Evolutionary conservation across 176 grass and related monocot species (phyloP).

Genomic region (Sorghum bicolor): Sorghum_bicolor_NCBIv3 NC_012873.2:61811001-61811500

Average conservation of each 20-base stretch:
- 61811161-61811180: constrained; percentile 71
- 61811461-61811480: constrained; percentile 65
- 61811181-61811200: constrained; percentile 79
- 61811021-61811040: constrained; percentile 49
- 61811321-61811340: constrained; percentile 76
- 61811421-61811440: constrained; percentile 81
- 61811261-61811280: constrained; percentile 82
- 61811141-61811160: constrained; percentile 79
- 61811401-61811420: constrained; percentile 93
- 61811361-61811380: constrained; percentile 86
- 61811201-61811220: constrained; percentile 75
- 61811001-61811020: constrained; percentile 56
- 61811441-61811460: constrained; percentile 68
- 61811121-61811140: constrained; percentile 14
- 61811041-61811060: constrained; percentile 54
- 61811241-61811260: constrained; percentile 45
- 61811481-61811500: constrained; percentile 83
- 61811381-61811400: constrained; percentile 94
- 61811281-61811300: constrained; percentile 76
- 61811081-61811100: not conserved
- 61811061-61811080: constrained; percentile 34
- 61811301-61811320: constrained; percentile 78
- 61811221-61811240: constrained; percentile 28
- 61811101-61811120: not conserved
- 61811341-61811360: constrained; percentile 81